These are phyloP conservation scores for Centaurea solstitialis DNA, from an alignment of 129 eudicot genomes.

Conservation along the genomic window DNA sequence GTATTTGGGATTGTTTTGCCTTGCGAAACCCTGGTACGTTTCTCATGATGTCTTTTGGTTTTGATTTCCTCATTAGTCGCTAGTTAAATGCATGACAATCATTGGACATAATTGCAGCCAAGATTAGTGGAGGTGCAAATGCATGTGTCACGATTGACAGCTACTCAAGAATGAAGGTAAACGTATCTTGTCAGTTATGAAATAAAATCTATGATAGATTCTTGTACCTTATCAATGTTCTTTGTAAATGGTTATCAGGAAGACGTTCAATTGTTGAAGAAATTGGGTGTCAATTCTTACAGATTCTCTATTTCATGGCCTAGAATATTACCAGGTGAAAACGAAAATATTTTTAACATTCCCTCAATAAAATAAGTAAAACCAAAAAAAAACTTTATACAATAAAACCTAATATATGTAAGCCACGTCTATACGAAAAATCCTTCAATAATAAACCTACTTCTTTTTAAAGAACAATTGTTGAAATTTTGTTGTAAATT, in stretches of 20 bases:
- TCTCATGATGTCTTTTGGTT: neutral
- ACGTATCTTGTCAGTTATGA: no score
- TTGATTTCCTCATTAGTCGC: neutral
- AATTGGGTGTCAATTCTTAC: conserved; percentile 36
- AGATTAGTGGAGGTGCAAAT: neutral
- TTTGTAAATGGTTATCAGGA: conserved; percentile 24
- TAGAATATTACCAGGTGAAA: conserved; percentile 41
- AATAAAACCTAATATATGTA: neutral
- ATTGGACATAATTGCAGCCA: neutral
- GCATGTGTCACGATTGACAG: neutral
- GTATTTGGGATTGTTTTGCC: neutral
- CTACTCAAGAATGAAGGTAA: neutral
- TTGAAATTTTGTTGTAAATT: neutral
- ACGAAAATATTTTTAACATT: neutral
- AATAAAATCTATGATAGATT: no score
- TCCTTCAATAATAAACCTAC: neutral
- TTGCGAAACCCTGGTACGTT: neutral
- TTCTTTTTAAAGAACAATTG: neutral
- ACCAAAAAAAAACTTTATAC: no score
- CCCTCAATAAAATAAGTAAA: neutral
- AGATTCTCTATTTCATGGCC: conserved; percentile 53
- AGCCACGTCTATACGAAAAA: neutral
- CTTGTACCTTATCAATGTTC: neutral
- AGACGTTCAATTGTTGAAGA: conserved; percentile 36
- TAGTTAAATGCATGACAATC: neutral